Evolutionary conservation across 257 asterid species (phyloP), one percentile per base, ranked within the genome.

Genomic region (Scutellaria barbata): DNA sequence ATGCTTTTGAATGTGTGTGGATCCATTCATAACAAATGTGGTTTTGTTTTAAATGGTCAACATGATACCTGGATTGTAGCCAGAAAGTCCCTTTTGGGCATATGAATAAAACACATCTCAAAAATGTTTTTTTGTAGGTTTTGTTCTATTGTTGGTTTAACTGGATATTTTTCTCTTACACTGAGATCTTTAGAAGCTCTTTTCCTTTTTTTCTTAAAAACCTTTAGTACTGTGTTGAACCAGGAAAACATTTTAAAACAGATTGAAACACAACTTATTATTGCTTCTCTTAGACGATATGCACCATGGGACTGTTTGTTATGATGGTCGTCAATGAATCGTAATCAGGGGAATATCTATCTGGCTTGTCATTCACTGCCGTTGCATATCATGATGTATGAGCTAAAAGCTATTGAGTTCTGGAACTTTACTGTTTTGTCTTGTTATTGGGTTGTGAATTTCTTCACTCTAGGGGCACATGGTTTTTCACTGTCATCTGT

Each of bases 371-470:
- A 51, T 18, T 6, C 18, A 14, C 16, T 11, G 9, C 40, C 12
- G 65, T 54, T 50, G 10, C 22, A 5, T 50, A 76, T 25, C n/a
- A 62, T 69, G 17, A 30, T 46, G 16, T 39, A 16, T 61, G 6
- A 61, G 25, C 53, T 47, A 10, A 20, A 9, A 64, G 41, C 63
- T 66, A 30, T 18, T 12, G 39, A 47, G 0, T 59, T 70, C 50
- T 66, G 52, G 30, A 66, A 55, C 39, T 20, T 60, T 63, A 20
- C 45, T 47, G 35, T 22, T 17, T 35, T 22, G 8, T 48, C 51
- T 46, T 68, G 51, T 74, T 30, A 70, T 53, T 35, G 14, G 48
- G 17, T 53, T 64, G 66, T 48, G 35, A 43, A 56, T 42, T n/a
- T 69, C 41, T 53, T 74, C 58, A 69, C 39, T 69, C 68, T 6